Evolutionary conservation across 306 rosid genomes (phyloP), one percentile per base, ranked within the genome.

Genomic region (Lathyrus tuberosus): DNA sequence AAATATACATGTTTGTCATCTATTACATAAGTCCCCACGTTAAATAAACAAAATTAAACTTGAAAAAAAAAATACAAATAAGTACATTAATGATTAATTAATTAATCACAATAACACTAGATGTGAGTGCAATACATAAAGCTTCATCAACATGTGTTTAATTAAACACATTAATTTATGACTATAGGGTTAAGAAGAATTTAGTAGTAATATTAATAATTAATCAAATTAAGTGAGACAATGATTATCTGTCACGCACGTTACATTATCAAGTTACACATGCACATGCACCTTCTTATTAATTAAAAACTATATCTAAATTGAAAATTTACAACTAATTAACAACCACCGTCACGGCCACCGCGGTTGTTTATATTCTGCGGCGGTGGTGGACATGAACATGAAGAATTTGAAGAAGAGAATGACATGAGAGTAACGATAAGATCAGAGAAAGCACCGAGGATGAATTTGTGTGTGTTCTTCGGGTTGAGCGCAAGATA

Each of bases 401-500:
- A 17, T 9, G 38, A 12, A 16, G 49, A 16, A 3, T 26, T 26
- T 26, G 62, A 51, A 43, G 67, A 71, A 20, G 78, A 73, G 2
- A 43, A 37, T 0, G 82, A 41, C 83, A 87, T 52, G 54, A 84
- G 76, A 65, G 72, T 79, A 35, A 85, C 83, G 0, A 91, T 73
- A 46, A 95, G 86, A 71, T 95, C 99, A 2, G 92, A 80, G 24
- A 95, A 95, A 33, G 99, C 99, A 7, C 77, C 48, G 13, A 91
- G 76, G 59, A 95, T 95, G 79, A 83, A 87, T 49, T 86, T 86
- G 74, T 95, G 99, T 2, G 92, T 86, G 79, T 47, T 82, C 62
- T 83, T 86, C 0, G 95, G 89, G 67, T 95, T 95, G 17, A 91
- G 92, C 0, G 97, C 90, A 0, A 95, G 96, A 48, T 95, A 95